Evolutionary conservation across 164 flowering plant species (phyloP), one percentile per base, ranked within the genome.

Genomic region (Warburgia ugandensis): DNA sequence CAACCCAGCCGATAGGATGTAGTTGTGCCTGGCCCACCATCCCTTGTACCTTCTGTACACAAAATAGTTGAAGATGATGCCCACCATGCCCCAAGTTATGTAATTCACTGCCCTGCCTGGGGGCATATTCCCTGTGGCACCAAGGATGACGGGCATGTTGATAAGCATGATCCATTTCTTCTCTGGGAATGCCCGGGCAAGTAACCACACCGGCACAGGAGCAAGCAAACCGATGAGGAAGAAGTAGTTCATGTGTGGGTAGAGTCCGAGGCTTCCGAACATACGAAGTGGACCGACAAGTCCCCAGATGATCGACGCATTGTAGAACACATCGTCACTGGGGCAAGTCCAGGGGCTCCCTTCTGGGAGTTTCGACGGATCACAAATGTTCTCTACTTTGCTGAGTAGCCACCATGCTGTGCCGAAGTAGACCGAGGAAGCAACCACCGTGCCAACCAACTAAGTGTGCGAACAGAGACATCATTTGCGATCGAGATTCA

Each of bases 1-100:
- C 19, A 86, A 38, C n/a, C 74, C 95, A 36, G 80, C 83, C 0
- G 88, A 69, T 5, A 86, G 29, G 13, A 77, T 48, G 20, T 83
- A 86, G 44, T 58, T 81, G 52, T 86, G 66, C 38, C 75, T 65
- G 1, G 75, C 78, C 95, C 95, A 83, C 95, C 92, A 83, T 0
- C 23, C 38, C 67, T 68, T 73, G 67, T 48, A 53, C 61, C 47
- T 65, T 19, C 57, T 70, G 53, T 60, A 79, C 3, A 86, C 26
- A 31, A 59, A 68, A 5, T 62, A 46, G 64, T 77, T 77, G 70
- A 79, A 83, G 62, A 69, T 62, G 10, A 77, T 21, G 4, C 81
- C 95, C 2, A 73, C 71, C 0, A 47, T 39, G 2, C 59, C 56
- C 95, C 89, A 86, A 4, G 52, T 53, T 17, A 55, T 37, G 48